phyloP scores from a whole-genome alignment of 2,329 filamentous ascomycete species.

The Fusarium longipes region DNA sequence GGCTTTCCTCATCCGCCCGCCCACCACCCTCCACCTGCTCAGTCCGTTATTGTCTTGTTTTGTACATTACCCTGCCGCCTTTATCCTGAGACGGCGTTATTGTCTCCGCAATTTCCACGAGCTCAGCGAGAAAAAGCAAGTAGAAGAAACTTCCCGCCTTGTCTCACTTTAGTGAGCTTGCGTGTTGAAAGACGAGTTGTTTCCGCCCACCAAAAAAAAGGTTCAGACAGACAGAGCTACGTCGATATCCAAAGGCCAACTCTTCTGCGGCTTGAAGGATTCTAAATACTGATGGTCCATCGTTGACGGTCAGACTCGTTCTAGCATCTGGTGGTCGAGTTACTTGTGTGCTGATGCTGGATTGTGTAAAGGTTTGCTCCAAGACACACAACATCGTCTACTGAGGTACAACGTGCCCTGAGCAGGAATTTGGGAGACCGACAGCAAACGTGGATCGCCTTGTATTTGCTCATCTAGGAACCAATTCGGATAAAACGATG shows the following conservation, averaged over 20 bases:
- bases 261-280: conserved; percentile 28
- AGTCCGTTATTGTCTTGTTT: conserved; percentile 34
- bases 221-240: conserved; percentile 31
- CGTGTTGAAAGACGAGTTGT: conserved; percentile 35
- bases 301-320: conserved; percentile 24
- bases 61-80: conserved; percentile 33
- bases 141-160: conserved; percentile 39
- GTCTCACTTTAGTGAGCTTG: conserved; percentile 40
- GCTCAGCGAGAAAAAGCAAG: conserved; percentile 42
- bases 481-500: conserved; percentile 41
- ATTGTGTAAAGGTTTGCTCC: conserved; percentile 23
- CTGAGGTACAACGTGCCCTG: conserved; percentile 17
- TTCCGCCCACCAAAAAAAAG: conserved; percentile 23
- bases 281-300: conserved; percentile 24
- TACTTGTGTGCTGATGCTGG: conserved; percentile 17
- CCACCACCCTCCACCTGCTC: conserved; percentile 37
- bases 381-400: conserved; percentile 18
- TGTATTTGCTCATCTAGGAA: conserved; percentile 34
- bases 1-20: conserved; percentile 33
- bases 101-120: conserved; percentile 44
- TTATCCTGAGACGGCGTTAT: conserved; percentile 29
- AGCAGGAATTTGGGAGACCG: conserved; percentile 26
- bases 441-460: conserved; percentile 26
- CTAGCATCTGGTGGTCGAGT: conserved; percentile 33
- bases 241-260: conserved; percentile 28